Evolutionary conservation across 2,329 filamentous ascomycete species (phyloP), one percentile per base, ranked within the genome.

Genomic region (Pseudopithomyces chartarum): DNA sequence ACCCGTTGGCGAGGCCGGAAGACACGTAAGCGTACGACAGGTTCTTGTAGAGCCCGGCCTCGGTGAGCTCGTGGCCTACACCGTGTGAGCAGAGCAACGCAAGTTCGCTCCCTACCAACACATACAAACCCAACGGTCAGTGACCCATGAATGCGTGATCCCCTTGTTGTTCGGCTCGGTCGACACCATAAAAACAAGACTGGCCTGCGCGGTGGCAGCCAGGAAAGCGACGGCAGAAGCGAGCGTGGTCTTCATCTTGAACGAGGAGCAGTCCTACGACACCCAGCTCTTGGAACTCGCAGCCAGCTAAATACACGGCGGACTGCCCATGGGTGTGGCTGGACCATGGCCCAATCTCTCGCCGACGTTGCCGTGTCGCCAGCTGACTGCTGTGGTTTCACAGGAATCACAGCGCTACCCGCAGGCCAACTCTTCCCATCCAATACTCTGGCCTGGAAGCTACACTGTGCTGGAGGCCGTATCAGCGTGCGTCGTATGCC

Each of bases 201-300:
- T 60, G n/a, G 56, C 52, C 5, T 46, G 46, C 5, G 52, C 26
- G 17, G 54, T 23, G 15, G 43, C 39, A 38, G 49, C 50, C 6
- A 55, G 22, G 15, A 56, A 38, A 13, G 47, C 32, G 11, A 58
- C 11, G 32, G 51, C 26, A n/a, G 51, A 46, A 36, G 50, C 26
- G 22, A 58, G 15, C n/a, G 45, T 46, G 29, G 33, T 22, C 52
- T 61, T 61, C 59, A 61, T 61, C 22, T 52, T 56, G 19, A 86
- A 85, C 3, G 88, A 48, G 43, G 26, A 29, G n/a, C n/a, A n/a
- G n/a, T n/a, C n/a, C 26, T 4, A 29, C 26, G 26, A 8, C 26
- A 8, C 5, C 26, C 26, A 29, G 4, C 26, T 29, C 26, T 8
- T 8, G 8, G 26, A 29, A 4, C 26, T 29, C 26, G 26, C 26